phyloP scores from a whole-genome alignment of 257 asterid genomes.

The Solanum lycopersicoides region DNA sequence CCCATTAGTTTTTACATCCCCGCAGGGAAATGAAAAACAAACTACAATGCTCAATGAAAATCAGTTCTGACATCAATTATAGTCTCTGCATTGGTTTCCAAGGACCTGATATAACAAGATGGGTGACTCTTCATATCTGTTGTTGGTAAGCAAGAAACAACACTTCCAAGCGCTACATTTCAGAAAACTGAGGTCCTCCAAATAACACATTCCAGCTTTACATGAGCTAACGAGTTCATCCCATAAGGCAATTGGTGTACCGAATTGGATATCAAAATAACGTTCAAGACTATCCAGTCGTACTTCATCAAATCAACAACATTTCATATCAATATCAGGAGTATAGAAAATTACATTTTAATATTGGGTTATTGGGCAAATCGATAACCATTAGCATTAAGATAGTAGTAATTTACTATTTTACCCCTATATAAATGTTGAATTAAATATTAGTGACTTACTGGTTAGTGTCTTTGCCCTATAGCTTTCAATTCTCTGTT shows the following conservation, averaged over 20 bases:
- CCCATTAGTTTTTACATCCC: background rate
- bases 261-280: background rate
- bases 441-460: no score
- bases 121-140: background rate
- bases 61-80: background rate
- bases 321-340: background rate
- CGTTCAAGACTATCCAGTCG: background rate
- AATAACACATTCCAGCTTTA: background rate
- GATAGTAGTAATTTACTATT: no score
- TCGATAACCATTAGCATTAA: no score
- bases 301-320: background rate
- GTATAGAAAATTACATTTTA: background rate
- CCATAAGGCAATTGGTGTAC: background rate
- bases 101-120: background rate
- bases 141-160: background rate
- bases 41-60: background rate
- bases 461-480: no score
- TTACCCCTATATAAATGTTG: no score
- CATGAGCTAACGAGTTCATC: background rate
- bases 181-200: background rate
- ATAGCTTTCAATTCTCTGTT: no score
- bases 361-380: no score
- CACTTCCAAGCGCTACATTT: background rate
- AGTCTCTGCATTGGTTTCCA: background rate
- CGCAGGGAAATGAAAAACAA: background rate